Evolutionary conservation across 257 asterid genomes (phyloP), one percentile per base, ranked within the genome.

Genomic region (Capsicum baccatum): DNA sequence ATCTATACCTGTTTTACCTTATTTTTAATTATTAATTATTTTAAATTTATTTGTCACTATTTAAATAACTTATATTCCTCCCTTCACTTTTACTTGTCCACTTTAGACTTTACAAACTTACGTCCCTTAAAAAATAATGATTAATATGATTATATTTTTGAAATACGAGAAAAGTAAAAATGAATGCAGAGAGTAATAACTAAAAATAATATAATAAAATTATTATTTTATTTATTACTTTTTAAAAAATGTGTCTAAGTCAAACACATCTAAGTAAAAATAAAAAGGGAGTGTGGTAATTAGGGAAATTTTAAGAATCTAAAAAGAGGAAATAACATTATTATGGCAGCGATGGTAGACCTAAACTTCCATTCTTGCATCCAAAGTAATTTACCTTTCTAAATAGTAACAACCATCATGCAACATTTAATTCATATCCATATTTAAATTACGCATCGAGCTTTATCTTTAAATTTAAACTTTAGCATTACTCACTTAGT

Each of bases 371-470:
- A 74, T 74, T 74, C 35, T 48, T 74, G 13, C n/a, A 21, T 50
- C 15, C 60, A 19, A 8, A 48, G 44, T 50, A 16, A 78, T 58
- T 37, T 62, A 7, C 26, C 35, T 81, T 44, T 33, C 26, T 64
- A 62, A 33, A 47, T 47, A 52, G 5, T 26, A 26, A 26, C 33
- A 26, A 0, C 33, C 81, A 57, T 16, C 35, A 54, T 50, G 81
- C 81, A 9, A n/a, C 76, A 47, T 81, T 17, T 62, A 42, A 48
- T 81, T 39, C 84, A 44, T 67, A 39, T 81, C 62, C 60, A 19
- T 59, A 42, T 62, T 64, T 13, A 47, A 26, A 26, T 21, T 62
- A 50, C n/a, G 13, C 10, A 47, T 10, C 9, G 9, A 26, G 10
- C 14, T 71, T 71, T 73, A 13, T 60, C 39, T 81, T 33, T 52